Evolutionary conservation across 305 asterid genomes (phyloP).

Genomic region (Andrographis paniculata): DNA sequence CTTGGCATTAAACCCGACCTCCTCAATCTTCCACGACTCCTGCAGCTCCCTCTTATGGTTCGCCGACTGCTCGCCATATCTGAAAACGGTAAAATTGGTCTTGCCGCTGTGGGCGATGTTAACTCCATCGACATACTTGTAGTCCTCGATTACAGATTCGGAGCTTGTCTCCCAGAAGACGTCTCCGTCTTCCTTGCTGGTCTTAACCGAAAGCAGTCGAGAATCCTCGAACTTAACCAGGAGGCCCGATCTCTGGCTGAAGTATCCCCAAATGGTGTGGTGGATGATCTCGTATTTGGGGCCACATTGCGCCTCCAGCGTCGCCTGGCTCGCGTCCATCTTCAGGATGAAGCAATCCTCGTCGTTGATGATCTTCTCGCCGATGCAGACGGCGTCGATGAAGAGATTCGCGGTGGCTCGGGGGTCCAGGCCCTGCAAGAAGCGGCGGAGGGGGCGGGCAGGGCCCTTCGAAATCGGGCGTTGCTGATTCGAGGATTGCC

Average conservation of each 20-base stretch:
- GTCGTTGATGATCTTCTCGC: conserved; percentile 64
- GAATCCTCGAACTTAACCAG: conserved; percentile 73
- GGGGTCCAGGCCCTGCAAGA: conserved; percentile 89
- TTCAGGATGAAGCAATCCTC: conserved; percentile 80
- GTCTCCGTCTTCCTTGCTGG: conserved; percentile 50
- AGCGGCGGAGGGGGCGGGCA: conserved; percentile 72
- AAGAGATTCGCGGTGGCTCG: conserved; percentile 73
- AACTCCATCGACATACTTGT: conserved; percentile 62
- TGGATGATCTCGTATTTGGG: conserved; percentile 61
- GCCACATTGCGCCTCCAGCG: conserved; percentile 57
- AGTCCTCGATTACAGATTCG: conserved; percentile 62
- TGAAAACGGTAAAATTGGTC: conserved; percentile 56
- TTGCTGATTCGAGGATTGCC: conserved; percentile 75
- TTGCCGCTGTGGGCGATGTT: conserved; percentile 77
- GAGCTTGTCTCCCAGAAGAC: conserved; percentile 80
- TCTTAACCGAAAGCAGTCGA: conserved; percentile 57
- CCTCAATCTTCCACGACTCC: conserved; percentile 82
- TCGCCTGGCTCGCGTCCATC: conserved; percentile 54
- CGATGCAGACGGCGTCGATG: conserved; percentile 67
- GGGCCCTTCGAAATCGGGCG: conserved; percentile 64
- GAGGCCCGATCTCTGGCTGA: conserved; percentile 81
- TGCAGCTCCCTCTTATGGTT: conserved; percentile 59
- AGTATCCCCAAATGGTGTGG: conserved; percentile 87
- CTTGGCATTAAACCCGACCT: conserved; percentile 63
- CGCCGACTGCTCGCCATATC: conserved; percentile 65